Percentiles rank a stretch among this genome's conserved stretches.
These are phyloP conservation scores for Chimonanthus praecox DNA, from an alignment of 164 flowering plant genomes.

Conservation along the genomic window DNA sequence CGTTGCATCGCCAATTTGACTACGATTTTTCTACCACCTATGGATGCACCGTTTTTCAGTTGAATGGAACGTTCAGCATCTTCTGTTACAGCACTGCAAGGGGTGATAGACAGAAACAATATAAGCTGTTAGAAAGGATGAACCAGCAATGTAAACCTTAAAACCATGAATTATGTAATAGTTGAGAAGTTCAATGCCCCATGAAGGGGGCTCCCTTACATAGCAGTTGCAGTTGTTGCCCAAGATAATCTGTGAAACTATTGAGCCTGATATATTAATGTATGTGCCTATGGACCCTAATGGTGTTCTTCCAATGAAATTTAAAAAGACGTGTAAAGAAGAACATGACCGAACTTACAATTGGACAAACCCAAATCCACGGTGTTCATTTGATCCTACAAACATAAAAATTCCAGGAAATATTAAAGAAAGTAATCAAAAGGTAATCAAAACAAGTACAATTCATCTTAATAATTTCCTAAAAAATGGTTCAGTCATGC, in stretches of 20 bases:
- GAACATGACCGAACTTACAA: slow-evolving; percentile 6
- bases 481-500: background rate
- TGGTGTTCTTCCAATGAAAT: background rate
- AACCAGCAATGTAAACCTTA: too few species aligned
- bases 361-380: slow-evolving; percentile 80
- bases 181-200: background rate
- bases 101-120: background rate
- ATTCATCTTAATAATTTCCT: background rate
- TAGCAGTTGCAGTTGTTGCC: background rate
- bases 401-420: slow-evolving; percentile 6
- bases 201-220: background rate
- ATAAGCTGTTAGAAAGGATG: background rate
- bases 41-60: slow-evolving; percentile 56
- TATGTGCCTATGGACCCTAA: background rate
- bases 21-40: slow-evolving; percentile 74
- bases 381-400: slow-evolving; percentile 72
- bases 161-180: background rate
- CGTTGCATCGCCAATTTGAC: slow-evolving; percentile 83
- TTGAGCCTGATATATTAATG: background rate
- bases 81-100: slow-evolving; percentile 59
- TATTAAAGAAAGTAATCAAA: background rate
- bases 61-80: slow-evolving; percentile 84
- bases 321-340: background rate
- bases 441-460: background rate
- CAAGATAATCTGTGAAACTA: background rate